phyloP scores from a whole-genome alignment of 2,329 filamentous ascomycete genomes.

The Blastomyces parvus region DNA sequence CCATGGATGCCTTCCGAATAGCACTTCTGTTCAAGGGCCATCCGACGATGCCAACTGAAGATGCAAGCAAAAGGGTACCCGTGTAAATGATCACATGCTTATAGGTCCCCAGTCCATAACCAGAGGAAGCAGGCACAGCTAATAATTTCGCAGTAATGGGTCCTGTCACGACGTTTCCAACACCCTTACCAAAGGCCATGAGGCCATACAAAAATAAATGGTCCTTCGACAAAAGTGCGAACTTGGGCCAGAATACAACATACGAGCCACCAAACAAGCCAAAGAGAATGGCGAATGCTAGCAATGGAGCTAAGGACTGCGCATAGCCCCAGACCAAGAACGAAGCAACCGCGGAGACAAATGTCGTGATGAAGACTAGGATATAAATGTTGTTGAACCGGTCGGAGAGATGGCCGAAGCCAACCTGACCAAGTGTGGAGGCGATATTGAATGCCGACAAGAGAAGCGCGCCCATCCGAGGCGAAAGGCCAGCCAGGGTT shows the following conservation, averaged over 20 bases:
- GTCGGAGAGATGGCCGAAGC: background rate
- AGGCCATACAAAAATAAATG: slow-evolving; percentile 8
- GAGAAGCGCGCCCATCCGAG: background rate
- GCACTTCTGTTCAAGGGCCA: slow-evolving; percentile 3
- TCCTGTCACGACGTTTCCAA: slow-evolving; percentile 6
- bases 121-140: background rate
- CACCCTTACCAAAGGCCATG: slow-evolving; percentile 8
- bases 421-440: background rate
- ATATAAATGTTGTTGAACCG: background rate
- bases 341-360: background rate
- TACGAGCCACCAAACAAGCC: background rate
- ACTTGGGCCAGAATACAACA: background rate
- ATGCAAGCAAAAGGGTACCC: slow-evolving; percentile 6
- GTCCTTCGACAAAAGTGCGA: slow-evolving; percentile 7
- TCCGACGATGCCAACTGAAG: slow-evolving; percentile 1
- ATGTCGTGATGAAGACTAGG: background rate
- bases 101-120: slow-evolving; percentile 4
- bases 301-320: background rate
- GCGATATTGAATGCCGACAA: background rate
- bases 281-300: background rate
- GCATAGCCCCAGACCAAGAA: background rate
- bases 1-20: background rate
- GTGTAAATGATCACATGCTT: slow-evolving; percentile 8
- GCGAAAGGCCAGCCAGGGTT: background rate
- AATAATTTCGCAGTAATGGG: slow-evolving; percentile 5